These are phyloP conservation scores for Hordeum vulgare DNA, from an alignment of 176 grass and related monocot species.

Conservation along the genomic window DNA sequence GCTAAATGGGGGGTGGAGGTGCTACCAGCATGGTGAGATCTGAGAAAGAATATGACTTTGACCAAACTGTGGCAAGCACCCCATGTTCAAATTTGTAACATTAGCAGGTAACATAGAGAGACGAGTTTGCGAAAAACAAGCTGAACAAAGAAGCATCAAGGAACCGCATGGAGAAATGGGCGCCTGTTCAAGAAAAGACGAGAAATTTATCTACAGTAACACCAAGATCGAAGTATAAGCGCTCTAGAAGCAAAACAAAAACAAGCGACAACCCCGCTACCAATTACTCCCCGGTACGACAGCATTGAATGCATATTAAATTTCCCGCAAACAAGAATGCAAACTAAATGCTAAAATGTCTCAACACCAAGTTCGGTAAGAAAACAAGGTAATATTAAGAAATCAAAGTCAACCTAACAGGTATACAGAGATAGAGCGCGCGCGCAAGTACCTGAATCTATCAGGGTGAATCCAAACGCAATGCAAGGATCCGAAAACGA, in stretches of 20 bases:
- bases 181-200: background rate
- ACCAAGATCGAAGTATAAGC: slow-evolving; percentile 1
- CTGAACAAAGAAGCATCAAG: background rate
- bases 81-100: background rate
- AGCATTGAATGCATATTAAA: background rate
- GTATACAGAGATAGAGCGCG: background rate
- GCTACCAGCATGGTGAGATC: slow-evolving; percentile 11
- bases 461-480: background rate
- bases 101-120: background rate
- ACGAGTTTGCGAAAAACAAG: background rate
- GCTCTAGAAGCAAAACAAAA: background rate
- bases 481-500: slow-evolving; percentile 4
- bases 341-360: slow-evolving; percentile 3
- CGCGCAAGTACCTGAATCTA: slow-evolving; percentile 18
- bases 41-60: slow-evolving; percentile 16
- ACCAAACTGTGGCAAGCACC: background rate
- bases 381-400: background rate
- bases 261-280: background rate
- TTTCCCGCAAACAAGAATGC: too few relatives aligned
- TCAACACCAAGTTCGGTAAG: background rate
- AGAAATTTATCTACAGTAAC: slow-evolving; percentile 1
- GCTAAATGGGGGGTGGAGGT: background rate
- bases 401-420: background rate
- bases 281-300: slow-evolving; percentile 8
- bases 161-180: background rate